These are phyloP conservation scores for Dictyostelium brefeldianum DNA, from an alignment of 78 protist genomes.

Conservation along the genomic window DNA sequence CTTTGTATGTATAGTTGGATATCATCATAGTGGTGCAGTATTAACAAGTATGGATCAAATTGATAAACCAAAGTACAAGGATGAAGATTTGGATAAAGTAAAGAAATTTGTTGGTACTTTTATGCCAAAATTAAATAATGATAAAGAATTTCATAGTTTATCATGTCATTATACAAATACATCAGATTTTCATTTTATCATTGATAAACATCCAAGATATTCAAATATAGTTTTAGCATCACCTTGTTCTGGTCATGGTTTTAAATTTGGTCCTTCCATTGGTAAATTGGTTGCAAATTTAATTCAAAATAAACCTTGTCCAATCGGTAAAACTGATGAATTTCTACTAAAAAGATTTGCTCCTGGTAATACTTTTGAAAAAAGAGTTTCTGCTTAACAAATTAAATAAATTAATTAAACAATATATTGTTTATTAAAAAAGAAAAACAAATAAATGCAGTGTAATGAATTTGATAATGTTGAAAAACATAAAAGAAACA, in stretches of 20 bases:
- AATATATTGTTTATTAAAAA: not conserved
- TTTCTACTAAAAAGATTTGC: constrained; percentile 20
- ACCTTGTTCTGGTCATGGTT: constrained; percentile 74
- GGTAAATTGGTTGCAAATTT: constrained; percentile 32
- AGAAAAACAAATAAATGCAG: too few relatives aligned
- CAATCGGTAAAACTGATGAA: not conserved
- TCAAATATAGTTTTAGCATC: constrained; percentile 38
- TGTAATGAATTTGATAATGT: too few relatives aligned
- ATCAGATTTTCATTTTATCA: constrained; percentile 44
- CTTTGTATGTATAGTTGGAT: constrained; percentile 12
- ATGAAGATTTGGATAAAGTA: not conserved
- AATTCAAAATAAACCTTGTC: constrained; percentile 12
- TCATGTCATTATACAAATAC: constrained; percentile 67
- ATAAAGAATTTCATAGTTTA: constrained; percentile 11
- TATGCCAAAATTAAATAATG: constrained; percentile 35
- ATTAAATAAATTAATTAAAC: not conserved
- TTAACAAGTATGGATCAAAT: constrained; percentile 20
- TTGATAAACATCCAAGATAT: constrained; percentile 59
- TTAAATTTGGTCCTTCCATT: constrained; percentile 73
- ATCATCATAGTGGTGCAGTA: constrained; percentile 35
- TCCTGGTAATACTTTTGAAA: not conserved
- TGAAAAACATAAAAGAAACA: too few relatives aligned
- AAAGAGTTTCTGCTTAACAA: constrained; percentile 10
- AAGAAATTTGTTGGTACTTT: constrained; percentile 20
- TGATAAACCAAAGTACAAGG: not conserved